These are phyloP conservation scores for Citropsis articulata DNA, from an alignment of 345 rosid species.

Conservation along the genomic window DNA sequence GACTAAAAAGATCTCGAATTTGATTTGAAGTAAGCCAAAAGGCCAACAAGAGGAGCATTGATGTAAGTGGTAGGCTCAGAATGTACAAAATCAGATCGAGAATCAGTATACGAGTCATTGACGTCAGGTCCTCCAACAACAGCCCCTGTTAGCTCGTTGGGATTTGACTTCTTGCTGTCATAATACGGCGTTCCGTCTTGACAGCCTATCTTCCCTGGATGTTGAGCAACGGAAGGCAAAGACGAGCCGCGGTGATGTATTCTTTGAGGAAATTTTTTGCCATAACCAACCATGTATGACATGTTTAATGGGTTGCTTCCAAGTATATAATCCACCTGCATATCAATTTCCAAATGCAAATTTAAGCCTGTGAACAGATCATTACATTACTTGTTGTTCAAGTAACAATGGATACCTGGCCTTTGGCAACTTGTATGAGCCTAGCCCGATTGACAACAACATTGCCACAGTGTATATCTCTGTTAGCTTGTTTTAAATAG, in stretches of 20 bases:
- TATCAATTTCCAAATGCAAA: background rate
- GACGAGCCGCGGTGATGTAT: conserved; percentile 81
- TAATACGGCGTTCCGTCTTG: conserved; percentile 48
- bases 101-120: conserved; percentile 52
- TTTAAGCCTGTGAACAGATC: no score
- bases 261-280: conserved; percentile 52
- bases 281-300: conserved; percentile 92
- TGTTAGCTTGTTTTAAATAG: conserved; percentile 13
- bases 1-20: conserved; percentile 1
- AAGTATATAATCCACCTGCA: conserved; percentile 74
- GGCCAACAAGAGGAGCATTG: conserved; percentile 63
- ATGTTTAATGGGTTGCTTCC: conserved; percentile 70
- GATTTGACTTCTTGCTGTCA: conserved; percentile 38
- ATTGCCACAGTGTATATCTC: conserved; percentile 35
- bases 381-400: background rate
- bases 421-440: conserved; percentile 34
- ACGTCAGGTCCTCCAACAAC: conserved; percentile 72
- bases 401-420: conserved; percentile 39
- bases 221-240: conserved; percentile 48
- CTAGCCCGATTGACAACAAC: conserved; percentile 20
- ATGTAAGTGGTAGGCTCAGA: conserved; percentile 66
- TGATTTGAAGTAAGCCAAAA: conserved; percentile 52
- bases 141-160: conserved; percentile 68
- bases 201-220: conserved; percentile 41
- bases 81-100: conserved; percentile 40